phyloP scores from a whole-genome alignment of 768 basidiomycete genomes.

The Trametes meyenii region DNA sequence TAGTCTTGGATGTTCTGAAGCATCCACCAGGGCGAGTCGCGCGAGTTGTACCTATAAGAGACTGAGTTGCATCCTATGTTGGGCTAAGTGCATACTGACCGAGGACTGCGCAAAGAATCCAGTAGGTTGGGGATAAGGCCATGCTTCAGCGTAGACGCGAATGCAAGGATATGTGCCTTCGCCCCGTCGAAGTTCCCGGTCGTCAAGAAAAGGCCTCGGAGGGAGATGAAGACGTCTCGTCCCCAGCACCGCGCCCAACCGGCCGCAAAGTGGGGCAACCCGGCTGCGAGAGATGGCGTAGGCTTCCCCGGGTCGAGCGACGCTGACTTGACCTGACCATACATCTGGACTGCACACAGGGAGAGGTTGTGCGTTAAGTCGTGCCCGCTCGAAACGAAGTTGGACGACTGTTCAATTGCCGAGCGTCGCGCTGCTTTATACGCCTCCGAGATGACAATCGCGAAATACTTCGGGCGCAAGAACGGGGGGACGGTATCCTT shows the following conservation, averaged over 20 bases:
- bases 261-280: slow-evolving; percentile 89
- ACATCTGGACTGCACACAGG: slow-evolving; percentile 84
- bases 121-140: slow-evolving; percentile 95
- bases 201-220: slow-evolving; percentile 90
- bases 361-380: slow-evolving; percentile 90
- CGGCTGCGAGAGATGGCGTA: slow-evolving; percentile 88
- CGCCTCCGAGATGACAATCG: slow-evolving; percentile 84
- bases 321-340: slow-evolving; percentile 88
- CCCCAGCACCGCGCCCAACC: slow-evolving; percentile 99
- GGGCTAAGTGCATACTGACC: slow-evolving; percentile 47
- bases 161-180: slow-evolving; percentile 87
- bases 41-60: slow-evolving; percentile 78
- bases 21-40: slow-evolving; percentile 99
- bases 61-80: neutral
- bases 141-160: slow-evolving; percentile 91
- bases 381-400: slow-evolving; percentile 84
- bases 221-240: slow-evolving; percentile 89
- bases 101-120: slow-evolving; percentile 83
- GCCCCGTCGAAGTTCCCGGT: slow-evolving; percentile 90
- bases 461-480: slow-evolving; percentile 96
- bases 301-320: slow-evolving; percentile 75
- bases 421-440: slow-evolving; percentile 88
- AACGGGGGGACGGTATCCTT: slow-evolving; percentile 76
- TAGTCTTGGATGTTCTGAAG: slow-evolving; percentile 98
- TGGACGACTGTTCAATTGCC: slow-evolving; percentile 85